phyloP scores from a whole-genome alignment of 2,329 filamentous ascomycete genomes.

The Corynespora cassiicola region DNA sequence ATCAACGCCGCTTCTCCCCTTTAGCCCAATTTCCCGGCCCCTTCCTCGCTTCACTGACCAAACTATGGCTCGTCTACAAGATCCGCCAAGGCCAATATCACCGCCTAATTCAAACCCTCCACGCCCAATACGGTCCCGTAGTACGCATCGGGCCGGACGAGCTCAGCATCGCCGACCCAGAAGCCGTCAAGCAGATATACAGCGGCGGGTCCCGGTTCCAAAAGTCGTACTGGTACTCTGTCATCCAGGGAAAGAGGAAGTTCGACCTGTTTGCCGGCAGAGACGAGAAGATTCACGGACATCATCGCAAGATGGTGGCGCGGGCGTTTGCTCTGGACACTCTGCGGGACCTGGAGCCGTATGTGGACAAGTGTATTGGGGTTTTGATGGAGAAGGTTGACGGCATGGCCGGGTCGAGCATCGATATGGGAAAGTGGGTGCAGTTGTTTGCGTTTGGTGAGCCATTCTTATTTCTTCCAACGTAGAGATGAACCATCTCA shows the following conservation, averaged over 20 bases:
- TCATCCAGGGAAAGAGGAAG: slow-evolving; percentile 47
- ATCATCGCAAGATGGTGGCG: slow-evolving; percentile 4
- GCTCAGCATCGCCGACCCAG: slow-evolving; percentile 41
- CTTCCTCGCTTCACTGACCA: slow-evolving; percentile 28
- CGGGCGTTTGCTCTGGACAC: slow-evolving; percentile 2
- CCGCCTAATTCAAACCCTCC: too few species aligned
- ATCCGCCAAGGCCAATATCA: slow-evolving; percentile 1
- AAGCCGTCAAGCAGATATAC: slow-evolving; percentile 46
- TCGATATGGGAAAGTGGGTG: slow-evolving; percentile 48
- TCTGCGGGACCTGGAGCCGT: slow-evolving; percentile 40
- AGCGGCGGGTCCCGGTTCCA: slow-evolving; percentile 44
- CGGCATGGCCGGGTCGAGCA: slow-evolving; percentile 19
- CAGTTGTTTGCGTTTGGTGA: slow-evolving; percentile 50
- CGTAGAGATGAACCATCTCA: not conserved
- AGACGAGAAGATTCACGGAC: slow-evolving; percentile 5
- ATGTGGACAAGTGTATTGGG: slow-evolving; percentile 42
- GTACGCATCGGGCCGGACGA: slow-evolving; percentile 10
- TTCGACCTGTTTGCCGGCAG: slow-evolving; percentile 45
- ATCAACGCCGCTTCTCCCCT: slow-evolving; percentile 23
- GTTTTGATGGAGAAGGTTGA: slow-evolving; percentile 38
- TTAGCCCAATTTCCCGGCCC: slow-evolving; percentile 34
- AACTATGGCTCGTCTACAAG: slow-evolving; percentile 12
- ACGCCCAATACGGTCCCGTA: slow-evolving; percentile 6
- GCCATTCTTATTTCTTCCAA: not conserved
- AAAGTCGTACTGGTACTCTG: slow-evolving; percentile 48